These are phyloP conservation scores for Omphalotus olearius DNA, from an alignment of 1,284 basidiomycete species.

Conservation along the genomic window DNA sequence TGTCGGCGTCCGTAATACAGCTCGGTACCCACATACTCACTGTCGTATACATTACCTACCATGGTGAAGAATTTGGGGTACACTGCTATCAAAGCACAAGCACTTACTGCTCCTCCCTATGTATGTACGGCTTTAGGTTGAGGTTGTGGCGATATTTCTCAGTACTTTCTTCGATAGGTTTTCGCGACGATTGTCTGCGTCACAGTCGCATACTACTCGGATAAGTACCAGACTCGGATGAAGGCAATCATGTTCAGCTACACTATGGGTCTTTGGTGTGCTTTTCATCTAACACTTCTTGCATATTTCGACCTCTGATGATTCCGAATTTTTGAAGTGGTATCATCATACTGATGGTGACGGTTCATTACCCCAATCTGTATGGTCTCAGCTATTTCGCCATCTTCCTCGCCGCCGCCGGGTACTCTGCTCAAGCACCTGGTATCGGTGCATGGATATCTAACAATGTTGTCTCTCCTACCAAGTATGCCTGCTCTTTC, in stretches of 20 bases:
- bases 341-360: slow-evolving; percentile 10
- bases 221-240: slow-evolving; percentile 11
- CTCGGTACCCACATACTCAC: slow-evolving; percentile 8
- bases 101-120: slow-evolving; percentile 12
- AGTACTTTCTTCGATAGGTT: not conserved
- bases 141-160: not conserved
- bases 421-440: slow-evolving; percentile 12
- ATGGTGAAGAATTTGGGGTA: slow-evolving; percentile 12
- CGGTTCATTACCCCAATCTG: slow-evolving; percentile 8
- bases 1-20: not conserved
- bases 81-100: slow-evolving; percentile 10
- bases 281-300: not conserved
- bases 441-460: slow-evolving; percentile 11
- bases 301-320: not conserved
- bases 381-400: slow-evolving; percentile 12
- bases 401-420: slow-evolving; percentile 12
- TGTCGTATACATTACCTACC: slow-evolving; percentile 11
- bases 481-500: slow-evolving; percentile 1
- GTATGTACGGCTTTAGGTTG: not conserved
- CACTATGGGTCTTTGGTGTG: slow-evolving; percentile 6
- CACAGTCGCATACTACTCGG: slow-evolving; percentile 5
- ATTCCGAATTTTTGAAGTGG: not conserved
- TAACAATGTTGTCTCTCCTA: slow-evolving; percentile 4
- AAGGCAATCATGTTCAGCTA: slow-evolving; percentile 14
- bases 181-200: slow-evolving; percentile 10